Evolutionary conservation across 2,329 filamentous ascomycete genomes (phyloP).

Genomic region (Cercospora sp.): DNA sequence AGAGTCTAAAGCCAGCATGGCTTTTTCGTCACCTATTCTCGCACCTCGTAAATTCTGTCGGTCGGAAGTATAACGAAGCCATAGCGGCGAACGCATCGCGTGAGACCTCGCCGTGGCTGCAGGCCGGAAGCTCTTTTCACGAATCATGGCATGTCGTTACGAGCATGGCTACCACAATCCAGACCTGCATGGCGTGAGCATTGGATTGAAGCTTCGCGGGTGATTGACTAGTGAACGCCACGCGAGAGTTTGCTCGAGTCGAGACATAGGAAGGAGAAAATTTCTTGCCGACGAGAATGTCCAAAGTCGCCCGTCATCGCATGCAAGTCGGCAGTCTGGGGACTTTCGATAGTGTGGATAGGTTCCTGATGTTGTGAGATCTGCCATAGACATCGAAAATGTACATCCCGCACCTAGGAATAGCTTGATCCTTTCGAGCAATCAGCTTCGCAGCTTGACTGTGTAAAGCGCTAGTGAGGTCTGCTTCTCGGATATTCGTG

Average conservation of each 20-base stretch:
- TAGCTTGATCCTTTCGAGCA: background rate
- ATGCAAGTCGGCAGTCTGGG: background rate
- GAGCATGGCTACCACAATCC: background rate
- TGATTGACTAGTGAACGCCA: constrained; percentile 1
- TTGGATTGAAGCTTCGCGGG: background rate
- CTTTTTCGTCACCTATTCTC: background rate
- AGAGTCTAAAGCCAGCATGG: background rate
- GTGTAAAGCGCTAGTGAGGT: background rate
- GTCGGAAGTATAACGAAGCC: constrained; percentile 4
- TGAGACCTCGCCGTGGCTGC: background rate
- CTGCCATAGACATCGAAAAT: background rate
- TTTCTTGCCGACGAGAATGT: background rate
- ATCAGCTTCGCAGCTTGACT: background rate
- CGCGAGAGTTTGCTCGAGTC: background rate
- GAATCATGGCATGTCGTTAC: constrained; percentile 1
- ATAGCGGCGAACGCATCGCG: constrained; percentile 1
- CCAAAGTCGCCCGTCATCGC: background rate
- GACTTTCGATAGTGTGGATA: background rate
- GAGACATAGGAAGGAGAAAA: background rate
- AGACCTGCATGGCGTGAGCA: constrained; percentile 2
- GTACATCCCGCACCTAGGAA: background rate
- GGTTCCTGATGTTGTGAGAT: background rate
- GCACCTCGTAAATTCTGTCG: background rate
- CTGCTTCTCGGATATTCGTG: background rate
- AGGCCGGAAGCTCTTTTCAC: background rate